A percentile compares a stretch with the other conserved stretches of the same genome.
These are phyloP conservation scores for Buxus sempervirens DNA, from an alignment of 164 flowering plant genomes.

Conservation along the genomic window DNA sequence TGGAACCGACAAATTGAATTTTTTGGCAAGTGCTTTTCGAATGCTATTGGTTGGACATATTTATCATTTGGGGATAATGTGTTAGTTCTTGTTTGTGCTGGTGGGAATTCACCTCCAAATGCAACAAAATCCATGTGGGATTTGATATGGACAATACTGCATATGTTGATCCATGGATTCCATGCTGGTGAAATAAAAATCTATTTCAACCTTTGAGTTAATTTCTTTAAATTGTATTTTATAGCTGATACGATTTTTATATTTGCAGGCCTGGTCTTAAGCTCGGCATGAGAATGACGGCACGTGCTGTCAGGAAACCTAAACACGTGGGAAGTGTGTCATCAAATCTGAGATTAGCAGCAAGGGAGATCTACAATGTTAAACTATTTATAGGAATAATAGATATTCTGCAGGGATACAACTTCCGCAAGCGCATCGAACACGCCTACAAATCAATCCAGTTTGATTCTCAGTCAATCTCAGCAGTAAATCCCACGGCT, in stretches of 20 bases:
- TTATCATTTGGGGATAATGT: too few relatives aligned
- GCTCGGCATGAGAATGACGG: conserved; percentile 30
- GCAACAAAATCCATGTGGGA: too few relatives aligned
- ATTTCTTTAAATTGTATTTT: too few relatives aligned
- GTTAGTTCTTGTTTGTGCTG: too few relatives aligned
- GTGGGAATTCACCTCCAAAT: too few relatives aligned
- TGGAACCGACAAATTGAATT: too few relatives aligned
- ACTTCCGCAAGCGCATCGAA: conserved; percentile 35
- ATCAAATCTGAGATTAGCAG: neutral
- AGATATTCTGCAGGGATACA: conserved; percentile 42
- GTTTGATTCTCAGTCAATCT: conserved; percentile 30
- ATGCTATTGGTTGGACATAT: too few relatives aligned
- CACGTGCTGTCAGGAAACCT: conserved; percentile 25
- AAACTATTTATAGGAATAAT: conserved; percentile 36
- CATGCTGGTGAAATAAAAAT: too few relatives aligned
- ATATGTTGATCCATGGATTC: too few relatives aligned
- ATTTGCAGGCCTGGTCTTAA: conserved; percentile 24
- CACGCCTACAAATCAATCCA: conserved; percentile 41
- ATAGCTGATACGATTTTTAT: neutral
- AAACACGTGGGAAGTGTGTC: conserved; percentile 11
- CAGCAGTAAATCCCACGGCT: conserved; percentile 35
- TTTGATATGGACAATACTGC: too few relatives aligned
- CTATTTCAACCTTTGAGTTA: too few relatives aligned
- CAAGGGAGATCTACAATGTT: conserved; percentile 23
- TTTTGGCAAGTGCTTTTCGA: too few relatives aligned